Percentiles rank a stretch among this genome's conserved stretches.
Evolutionary conservation across 805 yeast genomes (phyloP).

Genomic region (Ogataea nitratoaversa): DNA sequence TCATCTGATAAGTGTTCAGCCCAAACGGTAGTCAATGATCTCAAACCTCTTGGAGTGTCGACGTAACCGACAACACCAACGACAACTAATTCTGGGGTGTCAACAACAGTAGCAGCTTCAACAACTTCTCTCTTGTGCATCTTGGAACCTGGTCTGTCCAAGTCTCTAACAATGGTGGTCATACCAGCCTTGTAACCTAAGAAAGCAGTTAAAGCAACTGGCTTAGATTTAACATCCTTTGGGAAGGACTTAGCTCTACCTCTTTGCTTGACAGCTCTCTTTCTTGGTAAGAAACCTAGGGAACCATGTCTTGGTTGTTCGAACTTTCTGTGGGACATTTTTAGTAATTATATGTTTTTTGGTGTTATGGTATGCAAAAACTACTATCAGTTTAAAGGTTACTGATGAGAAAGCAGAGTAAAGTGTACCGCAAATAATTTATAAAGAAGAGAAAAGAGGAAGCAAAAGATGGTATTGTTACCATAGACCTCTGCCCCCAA

Average conservation of each 20-base stretch:
- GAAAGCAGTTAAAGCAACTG: slow-evolving; percentile 98
- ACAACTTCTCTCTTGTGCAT: slow-evolving; percentile 99
- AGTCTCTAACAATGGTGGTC: slow-evolving; percentile 99
- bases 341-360: slow-evolving; percentile 6
- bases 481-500: no score
- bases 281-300: slow-evolving; percentile 99
- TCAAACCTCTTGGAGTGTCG: slow-evolving; percentile 99
- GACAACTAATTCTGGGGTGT: slow-evolving; percentile 98
- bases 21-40: slow-evolving; percentile 99
- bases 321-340: slow-evolving; percentile 99
- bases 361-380: no score
- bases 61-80: slow-evolving; percentile 99
- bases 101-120: slow-evolving; percentile 98
- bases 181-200: slow-evolving; percentile 99
- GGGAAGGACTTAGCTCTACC: slow-evolving; percentile 99
- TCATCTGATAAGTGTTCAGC: slow-evolving; percentile 99
- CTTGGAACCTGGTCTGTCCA: slow-evolving; percentile 99
- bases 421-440: no score
- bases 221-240: slow-evolving; percentile 95
- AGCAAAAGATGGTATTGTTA: no score
- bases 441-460: neutral
- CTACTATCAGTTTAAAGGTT: no score
- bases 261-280: slow-evolving; percentile 98
- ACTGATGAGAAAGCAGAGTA: neutral
- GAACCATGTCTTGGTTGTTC: slow-evolving; percentile 99